Evolutionary conservation across 2,329 filamentous ascomycete genomes (phyloP).

Genomic region (Colletotrichum zoysiae): DNA sequence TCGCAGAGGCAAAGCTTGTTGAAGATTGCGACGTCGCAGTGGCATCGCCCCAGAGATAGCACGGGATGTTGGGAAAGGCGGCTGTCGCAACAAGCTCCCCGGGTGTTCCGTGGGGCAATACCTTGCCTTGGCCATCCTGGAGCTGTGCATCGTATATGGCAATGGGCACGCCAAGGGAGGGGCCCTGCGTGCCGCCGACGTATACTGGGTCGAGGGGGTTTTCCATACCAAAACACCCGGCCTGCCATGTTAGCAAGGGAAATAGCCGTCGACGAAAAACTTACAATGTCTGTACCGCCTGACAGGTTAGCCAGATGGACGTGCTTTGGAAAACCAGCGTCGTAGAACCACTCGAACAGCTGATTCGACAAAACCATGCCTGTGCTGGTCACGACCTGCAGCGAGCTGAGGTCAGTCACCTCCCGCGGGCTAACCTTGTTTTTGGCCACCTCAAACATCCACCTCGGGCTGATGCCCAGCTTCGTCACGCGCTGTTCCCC

Average conservation of each 20-base stretch:
- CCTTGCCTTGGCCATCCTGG: slow-evolving; percentile 57
- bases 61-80: slow-evolving; percentile 82
- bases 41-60: slow-evolving; percentile 72
- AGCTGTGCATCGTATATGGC: slow-evolving; percentile 74
- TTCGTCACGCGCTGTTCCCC: slow-evolving; percentile 76
- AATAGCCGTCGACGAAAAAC: slow-evolving; percentile 42
- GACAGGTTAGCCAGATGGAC: slow-evolving; percentile 81
- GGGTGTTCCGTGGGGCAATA: slow-evolving; percentile 69
- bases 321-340: slow-evolving; percentile 74
- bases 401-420: slow-evolving; percentile 70
- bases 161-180: slow-evolving; percentile 62
- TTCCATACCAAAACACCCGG: slow-evolving; percentile 71
- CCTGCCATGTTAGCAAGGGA: slow-evolving; percentile 50
- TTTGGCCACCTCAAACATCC: slow-evolving; percentile 79
- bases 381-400: slow-evolving; percentile 76
- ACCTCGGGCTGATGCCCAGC: slow-evolving; percentile 81
- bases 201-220: slow-evolving; percentile 79
- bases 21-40: slow-evolving; percentile 35
- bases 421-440: slow-evolving; percentile 71
- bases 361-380: slow-evolving; percentile 86
- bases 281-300: slow-evolving; percentile 81
- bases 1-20: slow-evolving; percentile 49
- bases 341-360: slow-evolving; percentile 84
- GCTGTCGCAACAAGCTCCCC: slow-evolving; percentile 80
- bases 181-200: slow-evolving; percentile 66